Base-by-base conservation (phyloP, 139 green algal species). In the Chlorella sp. region DNA sequence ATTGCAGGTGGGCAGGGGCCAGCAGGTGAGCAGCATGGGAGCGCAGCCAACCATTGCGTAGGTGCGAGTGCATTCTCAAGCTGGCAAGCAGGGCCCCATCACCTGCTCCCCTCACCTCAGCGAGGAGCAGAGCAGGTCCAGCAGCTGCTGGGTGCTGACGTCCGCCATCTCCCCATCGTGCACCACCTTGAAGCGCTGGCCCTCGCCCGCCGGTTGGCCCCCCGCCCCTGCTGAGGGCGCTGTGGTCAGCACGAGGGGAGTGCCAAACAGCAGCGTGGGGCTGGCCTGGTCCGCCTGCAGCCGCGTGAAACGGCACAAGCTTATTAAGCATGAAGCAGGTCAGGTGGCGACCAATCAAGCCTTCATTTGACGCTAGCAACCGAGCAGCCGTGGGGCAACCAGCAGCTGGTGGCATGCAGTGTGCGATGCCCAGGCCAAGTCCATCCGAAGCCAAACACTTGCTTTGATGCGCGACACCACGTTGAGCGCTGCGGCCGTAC, bases 191-290 rank as follows among this genome's bases (percentile, higher is more conserved):
- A 74, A 51, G 34, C 4, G 60, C 40, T 73, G 56, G 26, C 20
- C 38, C 24, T 44, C 72, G 28, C 19, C 30, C 20, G 46, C n/a
- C 46, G n/a, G 44, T 28, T 34, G 26, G 28, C 40, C 54, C 56
- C 32, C 38, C n/a, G 38, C 38, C 26, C 43, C 28, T 17, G 43
- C 72, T 24, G 51, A 11, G 65, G 43, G 67, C 6, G 26, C 38
- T 5, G 78, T 24, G 17, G 43, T n/a, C 70, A 86, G 82, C 60
- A 82, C 19, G 1, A 79, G 60, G 38, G 82, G 74, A n/a, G 46
- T 6, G 32, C 82, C 82, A 41, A 86, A 73, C 58, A 86, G 58
- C 44, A 86, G 65, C 43, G 82, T 44, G 20, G 82, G 41, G 43
- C 73, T 75, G 20, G 46, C 60, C 32, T 73, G 38, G 24, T 58